These are phyloP conservation scores for Ceratobasidium sp. DNA, from an alignment of 1,284 basidiomycete genomes.

Conservation along the genomic window DNA sequence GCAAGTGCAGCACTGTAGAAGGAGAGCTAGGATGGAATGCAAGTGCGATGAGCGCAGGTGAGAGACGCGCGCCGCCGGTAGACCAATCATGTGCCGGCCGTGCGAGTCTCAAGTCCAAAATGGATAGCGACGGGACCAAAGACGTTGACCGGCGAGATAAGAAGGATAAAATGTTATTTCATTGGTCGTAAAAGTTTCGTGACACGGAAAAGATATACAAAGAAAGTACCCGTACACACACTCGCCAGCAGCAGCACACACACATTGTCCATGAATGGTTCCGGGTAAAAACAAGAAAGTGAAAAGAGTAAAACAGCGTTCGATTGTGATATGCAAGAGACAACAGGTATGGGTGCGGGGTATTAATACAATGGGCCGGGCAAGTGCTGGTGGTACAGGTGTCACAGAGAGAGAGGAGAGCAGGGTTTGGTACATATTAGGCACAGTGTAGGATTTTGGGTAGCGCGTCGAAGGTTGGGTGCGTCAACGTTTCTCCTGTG, in stretches of 20 bases:
- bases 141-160: too few relatives aligned
- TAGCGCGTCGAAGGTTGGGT: background rate
- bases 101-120: too few relatives aligned
- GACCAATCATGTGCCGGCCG: constrained; percentile 2
- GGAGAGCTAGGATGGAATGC: background rate
- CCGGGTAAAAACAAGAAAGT: background rate
- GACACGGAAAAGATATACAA: constrained; percentile 3
- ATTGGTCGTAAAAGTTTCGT: background rate
- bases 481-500: too few relatives aligned
- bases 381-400: constrained; percentile 1
- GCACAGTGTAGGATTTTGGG: constrained; percentile 13
- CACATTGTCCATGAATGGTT: constrained; percentile 14
- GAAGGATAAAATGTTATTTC: background rate
- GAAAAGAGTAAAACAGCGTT: background rate
- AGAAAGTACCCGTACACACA: constrained; percentile 2
- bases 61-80: background rate
- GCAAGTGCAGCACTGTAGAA: too few relatives aligned
- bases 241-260: background rate
- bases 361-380: constrained; percentile 4
- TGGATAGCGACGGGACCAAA: too few relatives aligned
- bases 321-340: background rate
- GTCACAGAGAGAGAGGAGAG: background rate
- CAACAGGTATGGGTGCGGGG: background rate
- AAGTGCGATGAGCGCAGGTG: background rate
- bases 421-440: constrained; percentile 13